Base-by-base conservation (phyloP, 768 basidiomycete species). In the Candolleomyces efflorescens region DNA sequence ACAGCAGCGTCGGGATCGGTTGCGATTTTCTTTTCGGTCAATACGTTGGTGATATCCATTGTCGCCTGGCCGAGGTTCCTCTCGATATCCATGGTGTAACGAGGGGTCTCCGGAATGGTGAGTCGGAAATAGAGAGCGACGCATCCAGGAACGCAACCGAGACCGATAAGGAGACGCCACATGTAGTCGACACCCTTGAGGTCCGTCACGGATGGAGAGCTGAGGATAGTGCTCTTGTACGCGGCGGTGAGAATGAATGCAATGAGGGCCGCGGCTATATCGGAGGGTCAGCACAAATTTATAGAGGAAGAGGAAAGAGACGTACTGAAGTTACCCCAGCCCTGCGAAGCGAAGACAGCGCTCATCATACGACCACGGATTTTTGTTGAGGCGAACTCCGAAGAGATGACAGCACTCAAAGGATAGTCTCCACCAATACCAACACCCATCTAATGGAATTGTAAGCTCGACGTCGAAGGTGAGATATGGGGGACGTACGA, bases 11-110 rank as follows among this genome's bases (percentile, higher is more conserved):
- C 32, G 32, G 32, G 32, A 32, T 32, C 32, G 6, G 32, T 11
- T 32, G 6, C 32, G 2, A 32, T 5, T 32, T 85, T 76, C 63
- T 74, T 78, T 67, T 87, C 75, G 18, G 76, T 73, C 47, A 94
- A 61, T 56, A 91, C 89, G 47, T 79, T 78, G 58, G 87, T 79
- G 61, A 93, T 89, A 64, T 94, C 93, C 27, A 78, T 72, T 0
- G 83, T 56, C 6, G 92, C 93, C 67, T 88, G 89, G 41, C 81
- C 75, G 45, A 95, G 75, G 69, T 94, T 93, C 51, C 88, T 80
- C 71, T 94, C 91, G 59, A 95, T 82, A 76, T 95, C 93, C 89
- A 94, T 94, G 59, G 93, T 96, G 71, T 81, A 83, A 62, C 93
- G 90, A 24, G 93, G 93, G 0, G 92, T 94, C 70, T 94, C 92